phyloP scores from a whole-genome alignment of 2,329 filamentous ascomycete species.

The Trichoderma sp. region DNA sequence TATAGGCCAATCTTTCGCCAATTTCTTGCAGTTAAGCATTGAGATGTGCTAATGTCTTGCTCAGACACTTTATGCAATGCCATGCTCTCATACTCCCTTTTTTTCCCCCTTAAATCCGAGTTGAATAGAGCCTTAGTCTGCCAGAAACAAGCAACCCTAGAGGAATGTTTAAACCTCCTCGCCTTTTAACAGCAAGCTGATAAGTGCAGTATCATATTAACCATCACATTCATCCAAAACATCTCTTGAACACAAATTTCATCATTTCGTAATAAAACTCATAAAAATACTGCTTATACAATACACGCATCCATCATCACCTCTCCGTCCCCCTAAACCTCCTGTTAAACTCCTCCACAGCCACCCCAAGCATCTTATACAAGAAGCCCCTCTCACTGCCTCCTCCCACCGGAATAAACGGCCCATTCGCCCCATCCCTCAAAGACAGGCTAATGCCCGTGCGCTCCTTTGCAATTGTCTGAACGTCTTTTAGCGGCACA shows the following conservation, averaged over 20 bases:
- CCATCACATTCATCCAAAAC: background rate
- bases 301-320: conserved; percentile 10
- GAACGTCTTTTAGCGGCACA: conserved; percentile 89
- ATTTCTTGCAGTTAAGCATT: background rate
- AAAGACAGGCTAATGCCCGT: conserved; percentile 89
- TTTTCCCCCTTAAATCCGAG: background rate
- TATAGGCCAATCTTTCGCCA: background rate
- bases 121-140: background rate
- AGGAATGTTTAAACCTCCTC: background rate
- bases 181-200: background rate
- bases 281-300: background rate
- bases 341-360: conserved; percentile 68
- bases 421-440: conserved; percentile 88
- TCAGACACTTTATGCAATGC: background rate
- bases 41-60: background rate
- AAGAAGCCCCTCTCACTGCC: conserved; percentile 69
- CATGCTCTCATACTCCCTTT: background rate
- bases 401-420: conserved; percentile 91
- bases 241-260: background rate
- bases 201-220: background rate
- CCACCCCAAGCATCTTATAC: conserved; percentile 66
- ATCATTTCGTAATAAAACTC: background rate
- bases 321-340: conserved; percentile 51
- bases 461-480: conserved; percentile 95
- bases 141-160: background rate